Conservation (phyloP, 2,329 filamentous ascomycete genomes). For the Colletotrichum truncatum region DNA sequence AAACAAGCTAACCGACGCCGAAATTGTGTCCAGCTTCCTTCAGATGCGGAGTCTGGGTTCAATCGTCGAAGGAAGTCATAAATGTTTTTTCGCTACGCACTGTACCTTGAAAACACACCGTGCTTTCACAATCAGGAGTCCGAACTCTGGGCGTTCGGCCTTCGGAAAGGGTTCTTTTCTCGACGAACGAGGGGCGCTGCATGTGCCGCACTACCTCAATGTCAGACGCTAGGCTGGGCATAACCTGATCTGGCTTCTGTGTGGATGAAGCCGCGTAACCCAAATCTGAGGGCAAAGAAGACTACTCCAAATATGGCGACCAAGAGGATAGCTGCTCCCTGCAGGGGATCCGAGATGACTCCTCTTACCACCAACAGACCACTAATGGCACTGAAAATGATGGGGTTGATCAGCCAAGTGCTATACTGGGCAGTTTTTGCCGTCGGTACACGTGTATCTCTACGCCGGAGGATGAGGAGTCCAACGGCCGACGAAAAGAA, state of each 20-base stretch:
- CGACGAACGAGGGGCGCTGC: neutral
- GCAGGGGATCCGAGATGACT: slow-evolving; percentile 37
- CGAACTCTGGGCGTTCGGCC: neutral
- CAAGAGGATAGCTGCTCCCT: slow-evolving; percentile 38
- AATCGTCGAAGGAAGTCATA: too few relatives aligned
- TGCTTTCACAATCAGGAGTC: neutral
- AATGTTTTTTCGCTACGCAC: too few relatives aligned
- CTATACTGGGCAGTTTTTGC: slow-evolving; percentile 30
- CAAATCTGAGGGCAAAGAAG: slow-evolving; percentile 35
- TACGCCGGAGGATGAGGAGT: slow-evolving; percentile 36
- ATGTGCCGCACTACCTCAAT: neutral
- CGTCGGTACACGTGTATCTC: slow-evolving; percentile 28
- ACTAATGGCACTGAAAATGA: slow-evolving; percentile 38
- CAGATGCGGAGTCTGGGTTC: neutral
- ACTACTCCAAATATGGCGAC: slow-evolving; percentile 38
- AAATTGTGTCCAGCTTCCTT: neutral
- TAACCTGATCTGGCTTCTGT: neutral
- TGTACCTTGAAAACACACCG: neutral
- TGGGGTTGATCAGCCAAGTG: slow-evolving; percentile 36
- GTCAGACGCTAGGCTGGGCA: neutral
- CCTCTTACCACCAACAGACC: slow-evolving; percentile 38
- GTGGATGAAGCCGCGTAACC: slow-evolving; percentile 32
- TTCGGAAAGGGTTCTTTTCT: too few relatives aligned
- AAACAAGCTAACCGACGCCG: neutral
- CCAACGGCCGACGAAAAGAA: slow-evolving; percentile 37